A percentile compares a stretch with the other conserved stretches of the same genome.
These are phyloP conservation scores for Paramecium bursaria DNA, from an alignment of 73 alveolate genomes.

Conservation along the genomic window DNA sequence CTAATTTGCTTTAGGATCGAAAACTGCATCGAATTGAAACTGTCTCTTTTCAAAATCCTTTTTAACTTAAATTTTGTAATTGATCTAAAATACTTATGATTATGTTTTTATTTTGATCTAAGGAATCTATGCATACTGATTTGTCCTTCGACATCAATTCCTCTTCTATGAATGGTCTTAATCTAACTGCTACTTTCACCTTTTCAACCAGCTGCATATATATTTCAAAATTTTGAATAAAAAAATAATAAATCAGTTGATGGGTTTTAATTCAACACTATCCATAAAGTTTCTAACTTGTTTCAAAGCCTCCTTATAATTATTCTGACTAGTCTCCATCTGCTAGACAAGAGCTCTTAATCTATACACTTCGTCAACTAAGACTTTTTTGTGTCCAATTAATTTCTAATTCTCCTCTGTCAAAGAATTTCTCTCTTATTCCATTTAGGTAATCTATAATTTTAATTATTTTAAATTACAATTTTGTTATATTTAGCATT, in stretches of 20 bases:
- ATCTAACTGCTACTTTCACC: constrained; percentile 74
- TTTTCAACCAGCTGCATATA: constrained; percentile 62
- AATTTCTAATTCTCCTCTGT: constrained; percentile 19
- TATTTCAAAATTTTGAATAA: constrained; percentile 30
- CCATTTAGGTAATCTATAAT: constrained; percentile 21
- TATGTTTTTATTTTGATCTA: constrained; percentile 53
- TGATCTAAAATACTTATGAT: constrained; percentile 40
- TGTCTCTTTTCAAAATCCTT: constrained; percentile 84
- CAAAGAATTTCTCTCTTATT: not conserved
- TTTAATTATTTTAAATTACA: no score
- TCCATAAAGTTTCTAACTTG: constrained; percentile 45
- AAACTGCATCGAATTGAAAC: constrained; percentile 85
- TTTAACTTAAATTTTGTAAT: constrained; percentile 43
- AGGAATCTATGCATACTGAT: constrained; percentile 62
- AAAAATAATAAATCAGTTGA: no score
- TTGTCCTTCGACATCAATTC: constrained; percentile 59
- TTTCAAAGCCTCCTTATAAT: constrained; percentile 42
- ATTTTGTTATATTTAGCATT: constrained; percentile 32
- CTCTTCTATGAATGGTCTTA: constrained; percentile 74
- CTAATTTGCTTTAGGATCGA: constrained; percentile 83
- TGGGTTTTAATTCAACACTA: constrained; percentile 55
- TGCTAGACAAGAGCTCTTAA: not conserved
- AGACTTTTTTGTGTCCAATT: constrained; percentile 6
- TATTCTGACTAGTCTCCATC: constrained; percentile 42
- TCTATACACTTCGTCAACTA: constrained; percentile 52